These are phyloP conservation scores for Phytopythium cucurbitacearum DNA, from an alignment of 352 stramenopile species.

Conservation along the genomic window DNA sequence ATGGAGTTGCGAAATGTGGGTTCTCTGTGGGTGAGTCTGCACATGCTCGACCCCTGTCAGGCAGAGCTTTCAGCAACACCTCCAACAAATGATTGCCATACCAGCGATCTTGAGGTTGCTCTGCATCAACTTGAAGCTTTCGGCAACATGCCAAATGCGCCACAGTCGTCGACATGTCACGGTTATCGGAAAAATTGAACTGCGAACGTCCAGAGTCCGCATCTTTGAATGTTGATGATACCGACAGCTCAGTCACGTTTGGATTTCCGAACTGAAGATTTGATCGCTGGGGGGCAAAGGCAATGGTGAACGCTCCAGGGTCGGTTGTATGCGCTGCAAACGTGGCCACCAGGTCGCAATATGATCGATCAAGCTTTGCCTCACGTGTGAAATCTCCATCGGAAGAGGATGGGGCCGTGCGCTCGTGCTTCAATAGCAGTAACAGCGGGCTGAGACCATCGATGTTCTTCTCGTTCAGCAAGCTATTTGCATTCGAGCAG, in stretches of 20 bases:
- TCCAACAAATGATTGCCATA: conserved; percentile 43
- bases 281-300: no score
- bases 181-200: not conserved
- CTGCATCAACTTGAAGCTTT: conserved; percentile 27
- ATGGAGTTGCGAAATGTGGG: conserved; percentile 32
- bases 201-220: conserved; percentile 13
- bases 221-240: conserved; percentile 1
- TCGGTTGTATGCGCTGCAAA: conserved; percentile 38
- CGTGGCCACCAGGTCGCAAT: conserved; percentile 37
- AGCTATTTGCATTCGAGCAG: conserved; percentile 20
- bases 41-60: conserved; percentile 17
- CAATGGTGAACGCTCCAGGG: conserved; percentile 18
- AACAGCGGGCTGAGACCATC: conserved; percentile 34
- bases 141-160: conserved; percentile 42
- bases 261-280: conserved; percentile 15
- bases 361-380: conserved; percentile 29
- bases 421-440: conserved; percentile 28
- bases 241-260: conserved; percentile 11
- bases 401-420: conserved; percentile 9
- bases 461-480: conserved; percentile 44
- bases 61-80: conserved; percentile 20
- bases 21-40: conserved; percentile 26
- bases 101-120: conserved; percentile 27
- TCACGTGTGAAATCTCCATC: not conserved
- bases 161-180: conserved; percentile 36